Conservation (phyloP, 257 asterid species). For the Fraxinus cuspidata region DNA sequence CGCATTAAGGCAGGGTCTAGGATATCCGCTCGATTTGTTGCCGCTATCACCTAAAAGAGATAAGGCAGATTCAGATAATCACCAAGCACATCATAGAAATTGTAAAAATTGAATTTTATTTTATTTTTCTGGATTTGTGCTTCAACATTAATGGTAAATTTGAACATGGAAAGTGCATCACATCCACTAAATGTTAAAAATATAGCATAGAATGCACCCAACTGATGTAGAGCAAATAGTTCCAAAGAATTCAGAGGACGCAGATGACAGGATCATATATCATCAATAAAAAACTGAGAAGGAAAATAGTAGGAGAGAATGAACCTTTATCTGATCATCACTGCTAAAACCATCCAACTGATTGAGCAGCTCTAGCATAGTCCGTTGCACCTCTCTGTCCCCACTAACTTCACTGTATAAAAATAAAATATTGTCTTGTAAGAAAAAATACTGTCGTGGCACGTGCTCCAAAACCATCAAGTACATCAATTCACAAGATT, state of each 20-base stretch:
- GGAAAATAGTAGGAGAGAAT: background rate
- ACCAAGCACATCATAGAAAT: background rate
- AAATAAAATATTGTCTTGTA: background rate
- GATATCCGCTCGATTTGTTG: slow-evolving; percentile 92
- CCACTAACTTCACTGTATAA: slow-evolving; percentile 82
- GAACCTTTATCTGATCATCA: slow-evolving; percentile 81
- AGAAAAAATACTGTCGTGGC: background rate
- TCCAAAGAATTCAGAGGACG: background rate
- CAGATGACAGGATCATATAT: background rate
- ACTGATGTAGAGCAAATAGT: background rate
- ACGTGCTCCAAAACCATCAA: background rate
- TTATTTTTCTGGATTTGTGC: no score
- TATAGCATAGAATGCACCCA: background rate
- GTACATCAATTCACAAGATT: background rate
- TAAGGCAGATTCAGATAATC: background rate
- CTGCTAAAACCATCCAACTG: slow-evolving; percentile 97
- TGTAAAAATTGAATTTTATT: background rate
- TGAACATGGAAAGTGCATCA: slow-evolving; percentile 4
- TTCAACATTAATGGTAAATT: background rate
- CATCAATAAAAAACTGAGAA: background rate
- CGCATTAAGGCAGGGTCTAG: slow-evolving; percentile 94
- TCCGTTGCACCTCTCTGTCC: slow-evolving; percentile 88
- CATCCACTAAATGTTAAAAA: background rate
- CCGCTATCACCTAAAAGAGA: slow-evolving; percentile 77
- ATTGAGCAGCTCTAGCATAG: slow-evolving; percentile 90